phyloP scores from a whole-genome alignment of 495 filamentous ascomycete genomes.

The Platismatia glauca region DNA sequence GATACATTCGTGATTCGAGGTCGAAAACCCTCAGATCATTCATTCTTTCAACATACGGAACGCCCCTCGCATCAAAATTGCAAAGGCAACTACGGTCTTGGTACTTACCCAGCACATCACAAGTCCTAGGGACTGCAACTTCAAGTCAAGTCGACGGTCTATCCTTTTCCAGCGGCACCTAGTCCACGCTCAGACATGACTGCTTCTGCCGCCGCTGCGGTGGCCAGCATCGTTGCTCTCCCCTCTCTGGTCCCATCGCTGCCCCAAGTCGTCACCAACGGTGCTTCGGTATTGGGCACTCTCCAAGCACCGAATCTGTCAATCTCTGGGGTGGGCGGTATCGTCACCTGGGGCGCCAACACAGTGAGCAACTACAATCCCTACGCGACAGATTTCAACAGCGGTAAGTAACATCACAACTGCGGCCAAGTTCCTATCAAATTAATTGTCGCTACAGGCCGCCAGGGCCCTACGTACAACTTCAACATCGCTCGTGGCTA shows the following conservation, averaged over 20 bases:
- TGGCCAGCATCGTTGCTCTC: conserved; percentile 1
- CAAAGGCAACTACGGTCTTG: background rate
- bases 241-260: conserved; percentile 22
- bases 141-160: background rate
- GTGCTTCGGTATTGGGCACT: conserved; percentile 39
- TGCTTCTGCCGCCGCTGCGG: conserved; percentile 4
- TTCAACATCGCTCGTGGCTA: conserved; percentile 43
- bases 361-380: conserved; percentile 36
- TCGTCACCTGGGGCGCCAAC: conserved; percentile 41
- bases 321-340: conserved; percentile 32
- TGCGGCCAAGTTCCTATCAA: background rate
- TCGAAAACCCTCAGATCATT: background rate
- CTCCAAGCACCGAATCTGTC: conserved; percentile 35
- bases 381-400: conserved; percentile 35
- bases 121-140: background rate
- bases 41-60: background rate
- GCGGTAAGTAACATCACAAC: conserved; percentile 18
- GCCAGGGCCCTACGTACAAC: conserved; percentile 39
- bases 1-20: background rate
- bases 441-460: conserved; percentile 22
- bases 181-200: background rate
- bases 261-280: conserved; percentile 38
- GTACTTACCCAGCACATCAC: background rate
- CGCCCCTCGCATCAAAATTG: background rate
- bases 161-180: background rate